Evolutionary conservation across 805 yeast species (phyloP), one percentile per base, ranked within the genome.

Genomic region (Wickerhamomyces hampshirensis): DNA sequence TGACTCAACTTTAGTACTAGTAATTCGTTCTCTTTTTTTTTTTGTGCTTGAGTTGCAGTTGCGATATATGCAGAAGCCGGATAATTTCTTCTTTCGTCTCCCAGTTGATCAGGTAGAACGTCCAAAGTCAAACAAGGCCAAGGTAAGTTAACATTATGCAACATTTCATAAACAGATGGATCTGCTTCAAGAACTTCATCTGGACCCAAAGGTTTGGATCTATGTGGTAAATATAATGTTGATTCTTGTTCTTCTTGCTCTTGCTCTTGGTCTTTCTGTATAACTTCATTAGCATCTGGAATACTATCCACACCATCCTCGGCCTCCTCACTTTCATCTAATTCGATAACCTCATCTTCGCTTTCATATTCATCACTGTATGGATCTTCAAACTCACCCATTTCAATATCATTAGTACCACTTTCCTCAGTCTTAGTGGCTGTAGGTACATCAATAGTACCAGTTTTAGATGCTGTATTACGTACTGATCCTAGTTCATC

Each of bases 61-160:
- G 94, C 78, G 39, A 89, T 60, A 55, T 85, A 84, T 53, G 88
- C 67, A 2, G 93, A 72, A 28, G 94, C 95, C 4, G 98, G 98
- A 54, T 78, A 93, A 30, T 73, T 72, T 63, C 95, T 76, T 66
- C 98, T 81, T 60, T 88, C 97, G 34, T 74, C 68, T 9, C 98
- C 98, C 41, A 85, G 68, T 35, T 69, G 67, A 58, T 93, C 98
- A 5, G 96, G 95, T 35, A 93, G 64, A 15, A 93, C 66, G 55
- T 91, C 98, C 42, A 93, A 69, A 4, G 97, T 87, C 56, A 93
- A 65, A 64, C 97, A 88, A 10, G 98, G 98, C 98, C 98, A 93
- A 51, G 95, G 94, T 61, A 91, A 66, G 59, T 85, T 85, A 41
- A 91, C 86, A 51, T 84, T 85, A 61, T 93, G 98, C 39, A 93